Conservation (phyloP, 2,329 filamentous ascomycete genomes). For the Cladosporium halotolerans region DNA sequence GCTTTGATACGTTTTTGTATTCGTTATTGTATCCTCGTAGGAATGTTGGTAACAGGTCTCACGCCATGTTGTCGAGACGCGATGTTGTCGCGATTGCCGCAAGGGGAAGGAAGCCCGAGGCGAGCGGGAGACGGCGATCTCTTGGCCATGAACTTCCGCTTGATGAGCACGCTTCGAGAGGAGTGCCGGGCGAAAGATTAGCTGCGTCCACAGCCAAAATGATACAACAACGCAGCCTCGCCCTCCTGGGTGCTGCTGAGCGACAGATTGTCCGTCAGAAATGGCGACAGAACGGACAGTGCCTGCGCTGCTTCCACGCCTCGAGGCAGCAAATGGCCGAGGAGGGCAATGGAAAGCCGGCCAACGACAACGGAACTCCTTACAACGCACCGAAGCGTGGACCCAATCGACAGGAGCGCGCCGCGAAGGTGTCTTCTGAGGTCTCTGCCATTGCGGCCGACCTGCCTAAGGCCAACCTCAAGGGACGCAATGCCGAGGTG, state of each 20-base stretch:
- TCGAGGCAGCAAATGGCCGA: constrained; percentile 10
- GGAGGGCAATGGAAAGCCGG: constrained; percentile 1
- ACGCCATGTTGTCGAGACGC: too few species aligned
- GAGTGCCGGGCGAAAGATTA: neutral
- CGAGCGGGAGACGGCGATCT: neutral
- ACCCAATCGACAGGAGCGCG: constrained; percentile 22
- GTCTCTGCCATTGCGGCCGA: constrained; percentile 19
- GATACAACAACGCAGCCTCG: constrained; percentile 2
- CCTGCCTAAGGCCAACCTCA: constrained; percentile 4
- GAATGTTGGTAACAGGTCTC: neutral
- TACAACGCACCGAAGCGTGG: constrained; percentile 17
- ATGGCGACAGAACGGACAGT: constrained; percentile 18
- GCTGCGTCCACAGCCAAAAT: neutral
- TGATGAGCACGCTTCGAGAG: too few species aligned
- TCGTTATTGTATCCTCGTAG: neutral
- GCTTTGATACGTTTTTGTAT: neutral
- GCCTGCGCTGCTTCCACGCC: constrained; percentile 20
- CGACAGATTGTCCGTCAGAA: constrained; percentile 17
- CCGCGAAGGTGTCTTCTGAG: constrained; percentile 23
- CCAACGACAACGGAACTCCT: constrained; percentile 5
- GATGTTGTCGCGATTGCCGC: constrained; percentile 5
- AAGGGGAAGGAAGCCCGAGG: constrained; percentile 10
- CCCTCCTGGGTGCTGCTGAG: constrained; percentile 14
- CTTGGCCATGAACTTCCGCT: neutral
- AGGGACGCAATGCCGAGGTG: constrained; percentile 5